Base-by-base conservation (phyloP, 192 early-diverging fungal genomes). In the Coemansia guatemalensis region DNA sequence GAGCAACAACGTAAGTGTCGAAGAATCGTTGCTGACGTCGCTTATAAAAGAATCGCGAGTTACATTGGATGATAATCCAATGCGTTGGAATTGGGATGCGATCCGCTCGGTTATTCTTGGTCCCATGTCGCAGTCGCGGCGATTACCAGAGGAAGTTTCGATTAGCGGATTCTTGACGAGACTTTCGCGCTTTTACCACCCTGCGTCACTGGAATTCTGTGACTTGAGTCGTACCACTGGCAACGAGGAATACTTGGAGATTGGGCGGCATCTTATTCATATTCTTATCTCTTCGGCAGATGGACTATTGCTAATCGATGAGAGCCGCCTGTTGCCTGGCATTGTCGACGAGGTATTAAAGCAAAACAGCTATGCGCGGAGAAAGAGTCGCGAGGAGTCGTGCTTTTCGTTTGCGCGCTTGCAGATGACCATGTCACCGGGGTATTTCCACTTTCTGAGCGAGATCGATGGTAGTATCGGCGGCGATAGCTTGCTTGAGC, bases 341-440 rank as follows among this genome's bases (percentile, higher is more conserved):
- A 75, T 82, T 18, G 79, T 82, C 20, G 74, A 82, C 17, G 79
- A 82, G 47, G 60, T 82, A 23, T 49, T 62, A 21, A 76, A 73
- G 64, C 73, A 76, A 48, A 76, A 72, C 60, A 65, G 55, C 54
- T 54, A 68, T 32, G 68, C 70, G 32, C 67, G 70, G 18, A 62
- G 68, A 32, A 54, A 41, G n/a, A 56, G 56, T n/a, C 72, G 72
- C 39, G 78, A 74, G 11, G 78, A 81, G 52, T 82, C 79, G 68
- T 75, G 73, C 58, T 82, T 82, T 50, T 76, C 79, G 41, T 76
- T 76, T 57, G 69, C 74, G 8, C 66, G 74, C 14, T 58, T 82
- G 70, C 79, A 82, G 25, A 82, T 75, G 73, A 82, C 79, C 18
- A 75, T 82, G 74, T 75, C 79, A 7, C 79, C 79, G 0, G 79